Conservation (phyloP, 2,329 filamentous ascomycete species). For the Ascochyta rabiei region DNA sequence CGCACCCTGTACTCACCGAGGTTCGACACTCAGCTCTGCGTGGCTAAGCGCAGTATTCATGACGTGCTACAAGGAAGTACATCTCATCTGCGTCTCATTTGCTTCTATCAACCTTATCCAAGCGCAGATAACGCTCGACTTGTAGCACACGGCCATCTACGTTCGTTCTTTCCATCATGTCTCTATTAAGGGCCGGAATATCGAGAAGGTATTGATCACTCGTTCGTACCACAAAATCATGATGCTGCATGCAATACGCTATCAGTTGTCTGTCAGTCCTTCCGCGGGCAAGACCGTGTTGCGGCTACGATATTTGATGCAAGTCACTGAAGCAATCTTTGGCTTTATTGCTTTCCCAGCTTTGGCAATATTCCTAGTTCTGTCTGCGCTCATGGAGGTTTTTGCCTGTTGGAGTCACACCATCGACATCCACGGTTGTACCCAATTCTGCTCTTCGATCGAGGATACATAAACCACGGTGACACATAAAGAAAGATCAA, state of each 20-base stretch:
- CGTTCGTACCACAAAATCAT: no score
- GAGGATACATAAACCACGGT: neutral
- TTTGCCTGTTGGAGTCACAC: neutral
- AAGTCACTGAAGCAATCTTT: no score
- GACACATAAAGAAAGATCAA: neutral
- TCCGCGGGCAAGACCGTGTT: no score
- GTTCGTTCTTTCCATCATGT: neutral
- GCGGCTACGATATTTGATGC: no score
- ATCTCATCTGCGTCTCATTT: slow-evolving; percentile 5
- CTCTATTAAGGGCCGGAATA: no score
- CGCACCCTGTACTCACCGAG: neutral
- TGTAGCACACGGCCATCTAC: neutral
- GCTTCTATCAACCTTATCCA: neutral
- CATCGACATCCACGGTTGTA: neutral
- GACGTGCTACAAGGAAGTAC: slow-evolving; percentile 3
- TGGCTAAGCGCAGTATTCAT: neutral
- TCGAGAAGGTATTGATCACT: neutral
- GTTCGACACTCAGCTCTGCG: neutral
- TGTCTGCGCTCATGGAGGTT: no score
- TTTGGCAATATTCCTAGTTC: no score
- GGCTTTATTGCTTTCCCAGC: no score
- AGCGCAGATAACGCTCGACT: neutral
- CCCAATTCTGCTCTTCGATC: neutral
- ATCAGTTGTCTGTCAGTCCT: no score
- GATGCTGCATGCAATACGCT: no score